These are phyloP conservation scores for Artomyces pyxidatus DNA, from an alignment of 768 basidiomycete species.

Conservation along the genomic window DNA sequence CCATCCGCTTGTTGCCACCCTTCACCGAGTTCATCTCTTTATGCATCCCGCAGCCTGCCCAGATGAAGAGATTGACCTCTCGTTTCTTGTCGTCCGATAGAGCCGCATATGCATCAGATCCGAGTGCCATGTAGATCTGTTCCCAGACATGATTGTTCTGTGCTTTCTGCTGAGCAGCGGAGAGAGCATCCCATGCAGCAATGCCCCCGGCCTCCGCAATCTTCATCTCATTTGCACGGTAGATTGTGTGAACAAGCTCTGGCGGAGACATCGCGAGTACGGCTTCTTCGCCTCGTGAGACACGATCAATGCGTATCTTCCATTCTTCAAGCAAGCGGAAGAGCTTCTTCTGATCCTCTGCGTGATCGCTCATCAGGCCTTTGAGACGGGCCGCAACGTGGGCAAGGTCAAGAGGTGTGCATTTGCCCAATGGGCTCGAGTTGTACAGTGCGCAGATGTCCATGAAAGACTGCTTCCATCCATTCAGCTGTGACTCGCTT, in stretches of 20 bases:
- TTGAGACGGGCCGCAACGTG: not conserved
- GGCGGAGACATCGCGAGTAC: not conserved
- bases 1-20: conserved; percentile 6
- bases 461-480: not conserved
- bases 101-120: not conserved
- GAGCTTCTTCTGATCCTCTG: conserved; percentile 10
- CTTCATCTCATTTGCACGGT: not conserved
- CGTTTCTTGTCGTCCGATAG: not conserved
- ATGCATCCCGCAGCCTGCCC: conserved; percentile 11
- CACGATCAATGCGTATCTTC: not conserved
- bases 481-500: not conserved
- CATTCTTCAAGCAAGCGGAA: not conserved
- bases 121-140: not conserved
- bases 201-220: not conserved
- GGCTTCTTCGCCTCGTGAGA: not conserved
- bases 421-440: not conserved
- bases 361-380: conserved; percentile 6
- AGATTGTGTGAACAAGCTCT: not conserved
- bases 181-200: not conserved
- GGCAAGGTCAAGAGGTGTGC: not conserved
- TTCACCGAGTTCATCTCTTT: conserved; percentile 15
- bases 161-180: not conserved
- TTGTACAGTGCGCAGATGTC: not conserved
- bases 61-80: conserved; percentile 4
- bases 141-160: not conserved